Evolutionary conservation across 257 asterid species (phyloP), one percentile per base, ranked within the genome.

Genomic region (Datura wrightii): DNA sequence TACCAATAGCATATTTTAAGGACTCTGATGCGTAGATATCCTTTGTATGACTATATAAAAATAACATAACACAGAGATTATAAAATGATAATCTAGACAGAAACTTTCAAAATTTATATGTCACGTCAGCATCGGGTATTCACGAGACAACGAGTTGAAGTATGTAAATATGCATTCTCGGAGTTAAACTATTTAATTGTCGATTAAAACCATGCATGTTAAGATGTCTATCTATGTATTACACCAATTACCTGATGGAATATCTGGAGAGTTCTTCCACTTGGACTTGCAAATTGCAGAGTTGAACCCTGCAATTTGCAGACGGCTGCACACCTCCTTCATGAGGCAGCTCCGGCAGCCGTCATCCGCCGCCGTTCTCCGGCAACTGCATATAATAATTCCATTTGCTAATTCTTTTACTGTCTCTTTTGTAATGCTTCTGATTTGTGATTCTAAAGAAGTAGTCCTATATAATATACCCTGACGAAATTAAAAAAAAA

Each of bases 261-360:
- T 92, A 72, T 92, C 92, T 0, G 87, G 81, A 2, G 95, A 92
- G 88, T 93, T 94, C 79, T 67, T 93, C 99, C 99, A 96, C 85
- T 94, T 96, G 48, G 99, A 94, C 85, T 92, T 94, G 97, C 99
- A 94, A 88, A 93, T 92, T 10, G 95, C 95, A 60, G 93, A 84
- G 62, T 94, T 86, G 39, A 89, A 94, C 81, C 95, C 98, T 2
- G 90, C 94, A 65, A 56, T 86, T 72, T 90, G 97, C 44, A 96
- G 90, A 42, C 95, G 92, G 67, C 89, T 85, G 90, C 97, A 92
- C 37, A 93, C 90, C 85, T 48, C 93, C 85, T 90, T 91, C 99
- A 92, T 93, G 14, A 87, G 89, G 56, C 99, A 96, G 81, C 80
- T 90, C 87, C 94, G 91, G 94, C 99, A 96, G 19, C 91, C 87